Base-by-base conservation (phyloP, 108 stramenopile genomes). In the Fragilariopsis cylindrus region DNA sequence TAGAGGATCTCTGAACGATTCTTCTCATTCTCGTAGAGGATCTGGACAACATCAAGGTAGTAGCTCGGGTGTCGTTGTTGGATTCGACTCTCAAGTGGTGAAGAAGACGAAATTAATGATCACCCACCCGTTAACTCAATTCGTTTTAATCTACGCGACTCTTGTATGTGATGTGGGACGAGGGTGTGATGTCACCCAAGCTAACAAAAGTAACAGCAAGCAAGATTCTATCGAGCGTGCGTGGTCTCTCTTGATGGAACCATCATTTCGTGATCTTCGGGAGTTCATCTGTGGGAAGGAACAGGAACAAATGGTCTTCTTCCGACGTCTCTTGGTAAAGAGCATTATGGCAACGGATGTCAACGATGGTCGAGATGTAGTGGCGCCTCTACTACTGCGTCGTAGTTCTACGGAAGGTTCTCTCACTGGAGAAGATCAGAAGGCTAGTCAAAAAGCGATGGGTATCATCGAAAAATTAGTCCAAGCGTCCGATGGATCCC, bases 381-480 rank as follows among this genome's bases (percentile, higher is more conserved):
- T 7, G n/a, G 30, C 63, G 40, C 63, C 9, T 41, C 11, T 42
- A 41, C 50, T 9, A 13, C 50, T 9, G 50, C 12, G 50, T 52
- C 50, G 50, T 52, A 13, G 50, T 52, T 13, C 12, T 1, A 13
- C 12, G 1, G 1, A 52, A 52, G 50, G 50, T 9, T 52, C 50
- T 13, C 13, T 13, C 50, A 45, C 42, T 9, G 39, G 6, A 42
- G 5, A 45, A 11, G 48, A 68, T 40, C 21, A 48, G 7, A 39
- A 50, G 19, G 67, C 67, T 5, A 70, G 64, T 43, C 55, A 64
- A 19, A 79, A 73, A 49, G 69, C 77, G 4, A 67, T 70, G 44
- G 65, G 56, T 56, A 70, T 78, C 41, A 57, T 67, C 50, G 77
- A 72, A 46, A 54, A 78, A 39, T 62, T 78, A 21, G 56, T 78